phyloP scores from a whole-genome alignment of 768 basidiomycete genomes.

The Tulasnella sp. region DNA sequence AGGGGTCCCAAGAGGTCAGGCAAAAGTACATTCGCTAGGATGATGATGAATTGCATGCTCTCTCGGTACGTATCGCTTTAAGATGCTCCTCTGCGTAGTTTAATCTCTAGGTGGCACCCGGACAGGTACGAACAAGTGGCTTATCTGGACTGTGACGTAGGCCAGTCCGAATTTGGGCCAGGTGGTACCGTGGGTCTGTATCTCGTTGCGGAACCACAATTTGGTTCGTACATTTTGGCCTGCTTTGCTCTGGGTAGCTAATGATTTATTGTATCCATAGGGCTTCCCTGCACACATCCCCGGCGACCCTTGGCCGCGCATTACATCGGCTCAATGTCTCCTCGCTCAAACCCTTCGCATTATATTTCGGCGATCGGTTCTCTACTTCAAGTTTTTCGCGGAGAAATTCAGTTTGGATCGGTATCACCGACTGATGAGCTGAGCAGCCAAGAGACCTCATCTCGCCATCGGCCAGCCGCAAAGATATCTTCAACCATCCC shows the following conservation, averaged over 20 bases:
- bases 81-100: slow-evolving; percentile 23
- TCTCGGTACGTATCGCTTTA: slow-evolving; percentile 35
- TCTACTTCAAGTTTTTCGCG: slow-evolving; percentile 56
- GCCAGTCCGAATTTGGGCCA: slow-evolving; percentile 89
- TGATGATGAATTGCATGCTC: slow-evolving; percentile 61
- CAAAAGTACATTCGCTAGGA: slow-evolving; percentile 81
- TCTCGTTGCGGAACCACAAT: slow-evolving; percentile 54
- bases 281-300: slow-evolving; percentile 83
- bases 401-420: slow-evolving; percentile 52
- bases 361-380: slow-evolving; percentile 66
- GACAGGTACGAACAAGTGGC: slow-evolving; percentile 71
- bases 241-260: not conserved
- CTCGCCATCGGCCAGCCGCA: slow-evolving; percentile 36
- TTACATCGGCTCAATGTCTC: slow-evolving; percentile 72
- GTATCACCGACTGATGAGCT: slow-evolving; percentile 26
- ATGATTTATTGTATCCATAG: slow-evolving; percentile 33
- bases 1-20: slow-evolving; percentile 83
- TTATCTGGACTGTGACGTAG: slow-evolving; percentile 85
- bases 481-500: slow-evolving; percentile 28
- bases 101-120: not conserved
- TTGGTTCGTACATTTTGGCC: slow-evolving; percentile 49
- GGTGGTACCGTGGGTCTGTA: slow-evolving; percentile 78
- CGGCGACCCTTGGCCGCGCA: slow-evolving; percentile 64
- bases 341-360: slow-evolving; percentile 63
- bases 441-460: slow-evolving; percentile 35